Base-by-base conservation (phyloP, 2,329 filamentous ascomycete species). In the Leptographium procerum region DNA sequence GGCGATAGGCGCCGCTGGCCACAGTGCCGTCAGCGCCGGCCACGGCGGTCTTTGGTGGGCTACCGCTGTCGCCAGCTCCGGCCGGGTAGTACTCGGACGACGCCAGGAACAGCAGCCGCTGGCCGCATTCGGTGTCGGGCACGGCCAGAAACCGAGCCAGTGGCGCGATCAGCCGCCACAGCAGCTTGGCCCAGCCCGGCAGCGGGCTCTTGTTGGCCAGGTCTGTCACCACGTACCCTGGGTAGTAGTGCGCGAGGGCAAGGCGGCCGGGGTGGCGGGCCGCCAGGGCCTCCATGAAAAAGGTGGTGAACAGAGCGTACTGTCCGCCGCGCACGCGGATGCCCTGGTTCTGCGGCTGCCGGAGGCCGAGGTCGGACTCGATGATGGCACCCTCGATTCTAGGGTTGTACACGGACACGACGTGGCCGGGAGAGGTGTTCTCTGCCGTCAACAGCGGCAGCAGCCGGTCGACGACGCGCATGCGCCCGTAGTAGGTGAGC, bases 401-500 rank as follows among this genome's bases (percentile, higher is more conserved):
- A n/a, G 61, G 58, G 40, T 69, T 68, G 9, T 71, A 62, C 13
- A 73, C 64, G 24, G 59, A 63, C 3, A 71, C 64, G 10, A 72
- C 66, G 4, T 62, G 55, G 10, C 55, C 56, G 2, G 50, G 36
- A 36, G n/a, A 2, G 28, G n/a, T 19, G 48, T 24, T 24, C 22
- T 19, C 6, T 19, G 24, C 50, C 1, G 57, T 62, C 7, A 72
- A 65, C 0, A 71, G 64, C 0, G 70, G 69, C 6, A 72, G 58
- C 6, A 73, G 64, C 45, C 69, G 69, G 9, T 59, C 63, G 29
- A 68, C 57, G 10, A 71, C 57, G 3, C 69, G 66, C 7, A 69
- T 52, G 26, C 70, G 66, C 3, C 67, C 61, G 57, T 66, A 71
- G 63, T 69, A 72, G 4, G 66, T 66, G 13, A 72, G 52, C 4